phyloP scores from a whole-genome alignment of 1,139 yeast genomes.

The Pichia sp. region DNA sequence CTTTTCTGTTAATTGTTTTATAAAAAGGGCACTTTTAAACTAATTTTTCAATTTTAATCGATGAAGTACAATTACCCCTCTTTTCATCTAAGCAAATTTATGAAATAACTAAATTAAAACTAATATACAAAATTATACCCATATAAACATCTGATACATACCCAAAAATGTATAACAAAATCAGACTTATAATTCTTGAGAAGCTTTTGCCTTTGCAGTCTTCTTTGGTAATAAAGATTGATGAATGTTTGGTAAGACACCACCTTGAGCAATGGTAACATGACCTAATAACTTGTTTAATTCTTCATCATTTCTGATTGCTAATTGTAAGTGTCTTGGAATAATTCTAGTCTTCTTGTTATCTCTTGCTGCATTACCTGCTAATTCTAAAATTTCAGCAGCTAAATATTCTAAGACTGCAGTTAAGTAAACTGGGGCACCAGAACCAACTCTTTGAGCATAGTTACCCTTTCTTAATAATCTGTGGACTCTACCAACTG shows the following conservation, averaged over 20 bases:
- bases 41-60: too few relatives aligned
- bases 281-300: constrained; percentile 93
- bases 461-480: constrained; percentile 95
- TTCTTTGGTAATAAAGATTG: constrained; percentile 94
- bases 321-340: constrained; percentile 97
- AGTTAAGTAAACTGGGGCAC: constrained; percentile 95
- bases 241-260: constrained; percentile 98
- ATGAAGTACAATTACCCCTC: too few relatives aligned
- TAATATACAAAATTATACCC: constrained; percentile 16
- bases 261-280: constrained; percentile 99
- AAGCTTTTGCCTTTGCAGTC: constrained; percentile 74
- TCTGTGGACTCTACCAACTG: constrained; percentile 99
- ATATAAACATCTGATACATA: constrained; percentile 7
- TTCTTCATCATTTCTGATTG: constrained; percentile 98
- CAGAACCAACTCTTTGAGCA: constrained; percentile 99
- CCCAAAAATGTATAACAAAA: constrained; percentile 1
- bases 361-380: constrained; percentile 99
- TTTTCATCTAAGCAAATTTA: neutral
- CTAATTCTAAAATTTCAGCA: constrained; percentile 96
- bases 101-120: constrained; percentile 9
- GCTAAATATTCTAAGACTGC: constrained; percentile 96
- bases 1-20: neutral
- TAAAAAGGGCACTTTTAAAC: too few relatives aligned
- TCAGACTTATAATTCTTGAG: constrained; percentile 67
- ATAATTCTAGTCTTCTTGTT: constrained; percentile 97